Evolutionary conservation across 805 yeast genomes (phyloP).

Genomic region (Candida glaebosa): DNA sequence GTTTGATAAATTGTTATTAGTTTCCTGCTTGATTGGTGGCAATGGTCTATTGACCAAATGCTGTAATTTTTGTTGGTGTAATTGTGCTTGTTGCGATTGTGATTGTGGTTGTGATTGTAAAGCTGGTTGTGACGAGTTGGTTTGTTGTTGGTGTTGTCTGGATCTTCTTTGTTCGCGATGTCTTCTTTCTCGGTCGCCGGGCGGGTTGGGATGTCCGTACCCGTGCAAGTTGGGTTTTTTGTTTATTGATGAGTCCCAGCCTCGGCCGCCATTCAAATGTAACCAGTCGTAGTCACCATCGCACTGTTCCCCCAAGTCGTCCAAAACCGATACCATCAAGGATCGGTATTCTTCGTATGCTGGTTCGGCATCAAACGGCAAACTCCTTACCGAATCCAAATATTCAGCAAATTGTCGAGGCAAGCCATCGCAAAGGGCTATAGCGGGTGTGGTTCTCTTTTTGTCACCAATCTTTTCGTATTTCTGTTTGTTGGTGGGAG

Average conservation of each 20-base stretch:
- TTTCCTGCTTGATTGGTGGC: conserved; percentile 46
- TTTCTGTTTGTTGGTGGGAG: conserved; percentile 79
- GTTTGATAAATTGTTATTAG: conserved; percentile 17
- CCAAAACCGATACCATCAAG: conserved; percentile 57
- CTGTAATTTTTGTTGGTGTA: conserved; percentile 47
- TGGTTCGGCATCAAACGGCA: conserved; percentile 78
- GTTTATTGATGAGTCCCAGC: conserved; percentile 75
- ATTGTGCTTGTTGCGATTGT: conserved; percentile 43
- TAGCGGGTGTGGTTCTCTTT: conserved; percentile 65
- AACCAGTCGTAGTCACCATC: conserved; percentile 81
- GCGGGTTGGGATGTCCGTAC: conserved; percentile 70
- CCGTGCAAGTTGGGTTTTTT: conserved; percentile 81
- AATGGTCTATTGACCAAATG: conserved; percentile 47
- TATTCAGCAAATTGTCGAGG: conserved; percentile 76
- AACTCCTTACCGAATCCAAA: conserved; percentile 60
- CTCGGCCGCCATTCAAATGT: conserved; percentile 73
- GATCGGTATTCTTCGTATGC: conserved; percentile 65
- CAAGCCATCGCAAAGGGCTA: conserved; percentile 57
- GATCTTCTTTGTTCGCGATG: conserved; percentile 45
- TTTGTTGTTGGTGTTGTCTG: conserved; percentile 33
- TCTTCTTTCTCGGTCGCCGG: conserved; percentile 44
- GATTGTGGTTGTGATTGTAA: conserved; percentile 10
- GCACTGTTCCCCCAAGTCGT: conserved; percentile 53
- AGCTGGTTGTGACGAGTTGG: conserved; percentile 18
- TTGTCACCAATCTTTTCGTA: conserved; percentile 83